Percentiles rank a stretch among this genome's conserved stretches.
phyloP scores from a whole-genome alignment of 140 eudicot species.

The Erigeron philadelphicus region DNA sequence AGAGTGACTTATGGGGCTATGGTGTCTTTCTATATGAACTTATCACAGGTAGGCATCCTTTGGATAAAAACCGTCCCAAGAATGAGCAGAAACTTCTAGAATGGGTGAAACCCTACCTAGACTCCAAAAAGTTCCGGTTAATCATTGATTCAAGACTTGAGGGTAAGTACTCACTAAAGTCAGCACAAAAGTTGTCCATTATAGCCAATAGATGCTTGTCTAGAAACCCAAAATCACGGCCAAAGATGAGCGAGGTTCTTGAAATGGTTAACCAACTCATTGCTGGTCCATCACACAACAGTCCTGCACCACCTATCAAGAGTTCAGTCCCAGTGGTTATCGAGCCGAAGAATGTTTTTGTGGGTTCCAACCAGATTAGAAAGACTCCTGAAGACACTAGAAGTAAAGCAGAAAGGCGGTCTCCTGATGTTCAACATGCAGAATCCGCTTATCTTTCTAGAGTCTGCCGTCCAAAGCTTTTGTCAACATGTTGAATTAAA shows the following conservation, averaged over 20 bases:
- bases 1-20: slow-evolving; percentile 74
- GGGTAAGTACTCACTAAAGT: slow-evolving; percentile 38
- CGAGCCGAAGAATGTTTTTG: slow-evolving; percentile 30
- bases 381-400: slow-evolving; percentile 25
- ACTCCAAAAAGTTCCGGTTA: slow-evolving; percentile 56
- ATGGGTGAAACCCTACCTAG: slow-evolving; percentile 73
- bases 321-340: not conserved
- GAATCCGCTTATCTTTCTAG: slow-evolving; percentile 40
- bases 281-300: not conserved
- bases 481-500: slow-evolving; percentile 36
- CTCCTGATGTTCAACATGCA: slow-evolving; percentile 23
- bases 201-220: slow-evolving; percentile 67
- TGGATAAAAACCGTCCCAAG: slow-evolving; percentile 65
- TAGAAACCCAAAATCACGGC: slow-evolving; percentile 56
- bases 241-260: slow-evolving; percentile 86
- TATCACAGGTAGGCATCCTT: slow-evolving; percentile 67
- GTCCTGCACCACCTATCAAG: not conserved
- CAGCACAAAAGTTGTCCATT: slow-evolving; percentile 57
- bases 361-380: slow-evolving; percentile 20
- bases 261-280: slow-evolving; percentile 31
- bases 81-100: slow-evolving; percentile 68
- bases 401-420: slow-evolving; percentile 32
- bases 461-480: slow-evolving; percentile 36
- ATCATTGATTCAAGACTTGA: slow-evolving; percentile 81
- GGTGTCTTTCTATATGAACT: slow-evolving; percentile 80